Evolutionary conservation across 2,329 filamentous ascomycete genomes (phyloP).

Genomic region (Ramichloridium luteum): DNA sequence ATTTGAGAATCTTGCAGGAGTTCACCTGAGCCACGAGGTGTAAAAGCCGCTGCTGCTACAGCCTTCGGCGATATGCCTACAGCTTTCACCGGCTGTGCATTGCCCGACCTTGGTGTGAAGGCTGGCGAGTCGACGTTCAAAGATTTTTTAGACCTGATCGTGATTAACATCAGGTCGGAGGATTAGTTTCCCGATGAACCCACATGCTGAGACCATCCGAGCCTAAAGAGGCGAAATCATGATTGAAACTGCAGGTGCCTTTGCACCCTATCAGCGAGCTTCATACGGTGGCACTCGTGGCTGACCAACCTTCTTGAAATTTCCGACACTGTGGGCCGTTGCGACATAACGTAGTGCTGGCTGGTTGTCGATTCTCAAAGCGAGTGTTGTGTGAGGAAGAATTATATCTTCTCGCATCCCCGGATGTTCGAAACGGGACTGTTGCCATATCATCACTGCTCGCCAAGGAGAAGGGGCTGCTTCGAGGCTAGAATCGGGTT

Average conservation of each 20-base stretch:
- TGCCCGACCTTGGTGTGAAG: conserved; percentile 47
- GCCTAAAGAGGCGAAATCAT: conserved; percentile 20
- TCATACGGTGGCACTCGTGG: too few relatives aligned
- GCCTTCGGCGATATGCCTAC: conserved; percentile 77
- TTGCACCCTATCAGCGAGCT: conserved; percentile 4
- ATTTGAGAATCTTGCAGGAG: conserved; percentile 1
- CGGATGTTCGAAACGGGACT: conserved; percentile 17
- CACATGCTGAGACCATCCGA: conserved; percentile 20
- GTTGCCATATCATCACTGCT: conserved; percentile 24
- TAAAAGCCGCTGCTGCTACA: conserved; percentile 79
- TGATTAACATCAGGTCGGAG: background rate
- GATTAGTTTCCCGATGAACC: conserved; percentile 8
- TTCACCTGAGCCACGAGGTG: conserved; percentile 44
- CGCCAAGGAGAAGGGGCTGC: too few relatives aligned
- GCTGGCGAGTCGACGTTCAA: conserved; percentile 93
- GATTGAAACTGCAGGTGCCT: conserved; percentile 25
- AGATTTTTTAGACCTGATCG: conserved; percentile 47
- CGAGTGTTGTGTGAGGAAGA: conserved; percentile 13
- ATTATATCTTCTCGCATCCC: conserved; percentile 19
- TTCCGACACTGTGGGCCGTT: conserved; percentile 26
- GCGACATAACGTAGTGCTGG: conserved; percentile 18
- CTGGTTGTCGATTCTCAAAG: conserved; percentile 21
- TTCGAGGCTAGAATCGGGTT: too few relatives aligned
- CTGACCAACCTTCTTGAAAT: conserved; percentile 20
- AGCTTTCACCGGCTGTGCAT: conserved; percentile 47